Conservation (phyloP, 331 rosid genomes). For the Quercus tomentella region DNA sequence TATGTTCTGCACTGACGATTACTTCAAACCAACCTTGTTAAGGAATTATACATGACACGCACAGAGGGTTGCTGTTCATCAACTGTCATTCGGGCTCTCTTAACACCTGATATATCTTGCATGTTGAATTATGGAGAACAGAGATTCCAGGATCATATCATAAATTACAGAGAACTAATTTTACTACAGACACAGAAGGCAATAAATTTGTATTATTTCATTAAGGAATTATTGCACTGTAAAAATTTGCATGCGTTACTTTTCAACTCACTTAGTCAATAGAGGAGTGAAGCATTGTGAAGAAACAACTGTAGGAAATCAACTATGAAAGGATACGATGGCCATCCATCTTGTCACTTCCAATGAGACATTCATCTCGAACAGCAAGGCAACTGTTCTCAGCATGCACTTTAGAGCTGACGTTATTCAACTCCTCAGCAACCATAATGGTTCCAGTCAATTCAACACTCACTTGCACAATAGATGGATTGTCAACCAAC, state of each 20-base stretch:
- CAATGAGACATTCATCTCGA: conserved; percentile 19
- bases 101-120: conserved; percentile 58
- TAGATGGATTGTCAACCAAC: conserved; percentile 24
- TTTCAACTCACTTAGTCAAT: neutral
- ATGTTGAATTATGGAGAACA: conserved; percentile 38
- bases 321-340: conserved; percentile 44
- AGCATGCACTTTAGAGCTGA: conserved; percentile 1
- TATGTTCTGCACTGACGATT: neutral
- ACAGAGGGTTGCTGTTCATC: conserved; percentile 50
- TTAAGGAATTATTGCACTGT: neutral
- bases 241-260: neutral
- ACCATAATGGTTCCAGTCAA: conserved; percentile 25
- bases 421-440: conserved; percentile 22
- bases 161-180: neutral
- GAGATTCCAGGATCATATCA: neutral
- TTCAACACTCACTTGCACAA: conserved; percentile 25
- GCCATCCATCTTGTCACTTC: conserved; percentile 30
- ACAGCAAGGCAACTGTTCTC: conserved; percentile 33
- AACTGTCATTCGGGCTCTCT: conserved; percentile 47
- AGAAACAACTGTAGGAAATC: neutral
- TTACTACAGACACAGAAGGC: neutral
- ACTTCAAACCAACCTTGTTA: conserved; percentile 63
- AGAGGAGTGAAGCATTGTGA: neutral
- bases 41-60: conserved; percentile 51
- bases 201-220: neutral